Evolutionary conservation across 148 eudicot genomes (phyloP).

Genomic region (Rhododendron kiyosumense): DNA sequence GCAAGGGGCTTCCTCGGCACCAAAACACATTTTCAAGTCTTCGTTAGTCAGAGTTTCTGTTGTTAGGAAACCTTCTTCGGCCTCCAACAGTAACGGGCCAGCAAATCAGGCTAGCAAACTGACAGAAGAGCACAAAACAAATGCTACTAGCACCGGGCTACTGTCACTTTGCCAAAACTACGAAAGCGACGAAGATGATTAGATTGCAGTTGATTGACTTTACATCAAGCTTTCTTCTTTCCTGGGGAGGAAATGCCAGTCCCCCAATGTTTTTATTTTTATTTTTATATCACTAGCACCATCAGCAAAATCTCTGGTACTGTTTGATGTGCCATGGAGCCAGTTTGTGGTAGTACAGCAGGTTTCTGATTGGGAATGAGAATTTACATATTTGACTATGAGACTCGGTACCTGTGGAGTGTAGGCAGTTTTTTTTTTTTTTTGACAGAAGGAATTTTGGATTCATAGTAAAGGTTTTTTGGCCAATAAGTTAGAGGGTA

Average conservation of each 20-base stretch:
- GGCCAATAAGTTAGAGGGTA: background rate
- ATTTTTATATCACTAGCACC: background rate
- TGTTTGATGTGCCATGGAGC: background rate
- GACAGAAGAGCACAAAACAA: conserved; percentile 11
- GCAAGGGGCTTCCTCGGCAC: background rate
- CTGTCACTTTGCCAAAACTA: conserved; percentile 52
- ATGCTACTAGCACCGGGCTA: conserved; percentile 30
- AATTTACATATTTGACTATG: background rate
- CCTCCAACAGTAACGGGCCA: conserved; percentile 10
- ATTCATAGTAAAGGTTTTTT: background rate
- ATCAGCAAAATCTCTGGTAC: background rate
- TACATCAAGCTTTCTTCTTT: background rate
- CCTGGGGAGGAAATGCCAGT: background rate
- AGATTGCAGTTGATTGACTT: background rate
- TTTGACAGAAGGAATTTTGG: background rate
- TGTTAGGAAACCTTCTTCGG: conserved; percentile 31
- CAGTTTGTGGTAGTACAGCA: background rate
- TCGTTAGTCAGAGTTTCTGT: conserved; percentile 35
- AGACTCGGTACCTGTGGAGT: background rate
- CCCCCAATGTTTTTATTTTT: background rate
- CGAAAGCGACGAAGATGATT: conserved; percentile 56
- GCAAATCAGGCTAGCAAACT: conserved; percentile 15
- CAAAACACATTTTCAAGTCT: conserved; percentile 29
- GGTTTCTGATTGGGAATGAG: background rate
- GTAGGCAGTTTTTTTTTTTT: background rate